phyloP scores from a whole-genome alignment of 768 basidiomycete genomes.

The Agaricus subrufescens region DNA sequence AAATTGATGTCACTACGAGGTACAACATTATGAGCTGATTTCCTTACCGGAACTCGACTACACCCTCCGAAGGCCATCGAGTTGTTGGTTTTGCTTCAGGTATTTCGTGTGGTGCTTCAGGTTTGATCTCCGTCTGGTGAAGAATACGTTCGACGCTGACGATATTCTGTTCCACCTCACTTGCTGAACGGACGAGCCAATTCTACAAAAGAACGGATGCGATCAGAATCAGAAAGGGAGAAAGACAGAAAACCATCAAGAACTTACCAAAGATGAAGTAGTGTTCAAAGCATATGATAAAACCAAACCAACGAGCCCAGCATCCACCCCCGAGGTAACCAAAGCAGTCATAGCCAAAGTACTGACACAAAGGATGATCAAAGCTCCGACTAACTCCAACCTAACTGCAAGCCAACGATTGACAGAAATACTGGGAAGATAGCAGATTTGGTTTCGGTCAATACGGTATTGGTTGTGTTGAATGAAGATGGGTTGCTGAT shows the following conservation, averaged over 20 bases:
- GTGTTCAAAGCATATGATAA: constrained; percentile 82
- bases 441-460: constrained; percentile 83
- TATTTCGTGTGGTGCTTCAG: constrained; percentile 74
- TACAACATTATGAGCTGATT: not conserved
- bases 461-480: constrained; percentile 67
- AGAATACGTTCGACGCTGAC: constrained; percentile 86
- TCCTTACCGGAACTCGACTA: constrained; percentile 69
- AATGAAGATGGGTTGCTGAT: constrained; percentile 64
- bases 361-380: constrained; percentile 74
- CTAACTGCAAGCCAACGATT: constrained; percentile 85
- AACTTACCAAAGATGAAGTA: constrained; percentile 70
- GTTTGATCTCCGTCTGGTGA: constrained; percentile 68
- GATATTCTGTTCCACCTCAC: constrained; percentile 88
- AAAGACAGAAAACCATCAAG: constrained; percentile 2
- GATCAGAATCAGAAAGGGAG: not conserved
- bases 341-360: constrained; percentile 63
- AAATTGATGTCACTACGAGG: not conserved
- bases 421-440: constrained; percentile 64
- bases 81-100: constrained; percentile 47
- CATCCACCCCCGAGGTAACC: constrained; percentile 75
- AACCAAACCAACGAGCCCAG: constrained; percentile 83
- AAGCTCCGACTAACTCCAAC: constrained; percentile 77
- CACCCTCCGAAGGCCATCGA: constrained; percentile 72
- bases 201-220: constrained; percentile 37
- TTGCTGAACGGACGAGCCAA: constrained; percentile 78